Evolutionary conservation across 306 rosid species (phyloP).

Genomic region (Vigna unguiculata): DNA sequence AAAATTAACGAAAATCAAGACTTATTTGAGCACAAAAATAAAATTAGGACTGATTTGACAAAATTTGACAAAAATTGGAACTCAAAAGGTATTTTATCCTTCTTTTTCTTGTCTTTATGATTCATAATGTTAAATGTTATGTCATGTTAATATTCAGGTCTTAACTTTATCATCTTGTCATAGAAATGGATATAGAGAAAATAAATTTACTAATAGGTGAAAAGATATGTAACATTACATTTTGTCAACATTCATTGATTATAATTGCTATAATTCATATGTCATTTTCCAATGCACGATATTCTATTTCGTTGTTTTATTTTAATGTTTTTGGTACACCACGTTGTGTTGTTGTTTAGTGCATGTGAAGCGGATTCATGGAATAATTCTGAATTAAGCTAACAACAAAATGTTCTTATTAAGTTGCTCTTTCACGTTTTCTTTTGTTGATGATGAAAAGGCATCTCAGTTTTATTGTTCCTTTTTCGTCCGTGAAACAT

Average conservation of each 20-base stretch:
- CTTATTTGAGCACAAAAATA: no score
- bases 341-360: not conserved
- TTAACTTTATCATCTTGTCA: no score
- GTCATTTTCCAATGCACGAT: not conserved
- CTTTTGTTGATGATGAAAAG: not conserved
- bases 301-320: not conserved
- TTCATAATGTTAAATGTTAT: no score
- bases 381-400: not conserved
- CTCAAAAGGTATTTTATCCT: no score
- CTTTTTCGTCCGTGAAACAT: not conserved
- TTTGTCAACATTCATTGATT: not conserved
- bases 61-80: no score
- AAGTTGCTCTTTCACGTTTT: not conserved
- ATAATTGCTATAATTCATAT: not conserved
- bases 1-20: no score
- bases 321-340: not conserved
- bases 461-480: not conserved
- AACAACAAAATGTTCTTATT: not conserved
- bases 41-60: no score
- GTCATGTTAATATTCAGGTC: no score
- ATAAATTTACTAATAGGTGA: no score
- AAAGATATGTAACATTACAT: not conserved
- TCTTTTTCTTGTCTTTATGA: no score
- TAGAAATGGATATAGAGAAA: no score
- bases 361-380: not conserved